Base-by-base conservation (phyloP, 768 basidiomycete genomes). In the Serendipita sp. region DNA sequence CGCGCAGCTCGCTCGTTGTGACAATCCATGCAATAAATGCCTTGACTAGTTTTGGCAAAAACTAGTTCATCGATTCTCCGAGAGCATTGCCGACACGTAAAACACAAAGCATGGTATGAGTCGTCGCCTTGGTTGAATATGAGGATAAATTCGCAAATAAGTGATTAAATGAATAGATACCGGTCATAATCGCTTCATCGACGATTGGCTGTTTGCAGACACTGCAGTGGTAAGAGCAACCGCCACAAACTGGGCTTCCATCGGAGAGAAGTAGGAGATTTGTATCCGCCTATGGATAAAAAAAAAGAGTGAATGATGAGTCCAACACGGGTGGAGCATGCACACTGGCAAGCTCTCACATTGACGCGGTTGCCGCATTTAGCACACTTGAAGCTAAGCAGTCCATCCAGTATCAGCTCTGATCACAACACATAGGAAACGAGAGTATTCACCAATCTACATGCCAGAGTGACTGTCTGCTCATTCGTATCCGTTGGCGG, bases 101-200 rank as follows among this genome's bases (percentile, higher is more conserved):
- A 99, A 75, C 96, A 99, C 66, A 93, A 88, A 3, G 96, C 94
- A 71, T 98, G 96, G 69, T 98, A 99, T 0, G 92, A 91, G 71
- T 98, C 96, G 73, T 99, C 93, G 64, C 92, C 71, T 68, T 50
- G 67, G 50, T n/a, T 5, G n/a, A 16, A 30, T 56, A 30, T 31
- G 48, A 28, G 45, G 9, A 58, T 31, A 9, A 58, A 13, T 58
- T n/a, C 9, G 42, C 22, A 44, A n/a, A 30, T 24, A 20, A 20
- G 30, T 41, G 11, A 28, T 22, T 13, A n/a, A 33, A n/a, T 11
- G 30, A 5, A 33, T 58, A 28, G 22, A 24, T 58, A 26, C 76
- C 96, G 4, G 96, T 95, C 90, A 99, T 97, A 72, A 98, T 97
- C 9, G 96, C 96, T 71, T 99, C 96, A 75, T 99, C 94, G 62